phyloP scores from a whole-genome alignment of 2,329 filamentous ascomycete species.

The Ceratocystis eucalypticola region DNA sequence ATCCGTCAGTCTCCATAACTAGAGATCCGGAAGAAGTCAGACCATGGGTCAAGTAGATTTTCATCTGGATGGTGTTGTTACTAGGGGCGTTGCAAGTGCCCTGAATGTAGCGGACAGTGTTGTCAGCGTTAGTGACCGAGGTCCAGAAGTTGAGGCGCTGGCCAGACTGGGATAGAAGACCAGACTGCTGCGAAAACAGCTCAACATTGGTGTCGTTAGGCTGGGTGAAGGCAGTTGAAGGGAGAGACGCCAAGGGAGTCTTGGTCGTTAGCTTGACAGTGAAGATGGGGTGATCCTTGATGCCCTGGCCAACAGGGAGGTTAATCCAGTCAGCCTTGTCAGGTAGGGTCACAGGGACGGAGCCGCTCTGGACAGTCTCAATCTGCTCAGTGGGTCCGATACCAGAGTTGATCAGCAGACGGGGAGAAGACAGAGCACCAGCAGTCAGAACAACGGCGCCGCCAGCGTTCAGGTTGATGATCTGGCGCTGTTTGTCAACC shows the following conservation, averaged over 20 bases:
- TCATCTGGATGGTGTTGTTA: constrained; percentile 41
- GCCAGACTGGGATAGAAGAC: constrained; percentile 33
- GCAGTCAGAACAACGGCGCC: constrained; percentile 45
- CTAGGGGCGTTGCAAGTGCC: constrained; percentile 55
- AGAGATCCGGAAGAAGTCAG: constrained; percentile 46
- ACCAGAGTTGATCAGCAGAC: constrained; percentile 52
- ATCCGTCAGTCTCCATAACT: constrained; percentile 45
- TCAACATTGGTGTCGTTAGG: constrained; percentile 25
- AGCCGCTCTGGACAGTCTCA: constrained; percentile 35
- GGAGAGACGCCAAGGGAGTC: constrained; percentile 21
- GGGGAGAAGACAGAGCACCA: constrained; percentile 53
- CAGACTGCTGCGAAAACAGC: constrained; percentile 27
- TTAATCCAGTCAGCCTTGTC: constrained; percentile 39
- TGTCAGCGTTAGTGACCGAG: constrained; percentile 34
- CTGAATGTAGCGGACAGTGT: constrained; percentile 32
- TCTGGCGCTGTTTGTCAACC: constrained; percentile 36
- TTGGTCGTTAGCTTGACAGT: constrained; percentile 25
- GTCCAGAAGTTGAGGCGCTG: constrained; percentile 37
- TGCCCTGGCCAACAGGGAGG: constrained; percentile 44
- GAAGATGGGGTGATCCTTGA: constrained; percentile 41
- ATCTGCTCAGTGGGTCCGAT: constrained; percentile 52
- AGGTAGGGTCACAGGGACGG: constrained; percentile 40
- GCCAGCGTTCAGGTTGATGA: constrained; percentile 28
- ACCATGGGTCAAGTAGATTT: constrained; percentile 51
- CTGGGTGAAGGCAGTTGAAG: constrained; percentile 23